phyloP scores from a whole-genome alignment of 495 filamentous ascomycete genomes.

The Penicillium paradoxum region DNA sequence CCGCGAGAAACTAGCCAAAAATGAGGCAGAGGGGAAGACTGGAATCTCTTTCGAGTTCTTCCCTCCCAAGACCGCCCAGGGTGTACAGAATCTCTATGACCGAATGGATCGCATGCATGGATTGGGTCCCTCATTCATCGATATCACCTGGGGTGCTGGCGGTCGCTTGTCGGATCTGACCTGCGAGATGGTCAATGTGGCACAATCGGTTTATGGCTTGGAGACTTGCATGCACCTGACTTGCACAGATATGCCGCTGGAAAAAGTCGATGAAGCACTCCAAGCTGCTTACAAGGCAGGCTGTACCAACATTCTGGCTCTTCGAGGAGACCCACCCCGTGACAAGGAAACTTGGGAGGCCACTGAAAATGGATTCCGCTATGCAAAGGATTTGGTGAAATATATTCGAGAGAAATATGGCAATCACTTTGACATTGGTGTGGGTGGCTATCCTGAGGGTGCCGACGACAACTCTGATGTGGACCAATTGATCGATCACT shows the following conservation, averaged over 20 bases:
- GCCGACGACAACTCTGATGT: slow-evolving; percentile 86
- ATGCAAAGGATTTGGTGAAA: slow-evolving; percentile 88
- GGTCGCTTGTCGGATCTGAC: slow-evolving; percentile 87
- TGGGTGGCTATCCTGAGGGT: slow-evolving; percentile 96
- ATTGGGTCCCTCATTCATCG: slow-evolving; percentile 90
- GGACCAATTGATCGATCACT: slow-evolving; percentile 78
- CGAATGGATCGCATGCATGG: slow-evolving; percentile 98
- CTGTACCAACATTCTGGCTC: slow-evolving; percentile 95
- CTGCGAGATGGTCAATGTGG: slow-evolving; percentile 95
- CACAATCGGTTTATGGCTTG: slow-evolving; percentile 92
- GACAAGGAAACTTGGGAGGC: slow-evolving; percentile 93
- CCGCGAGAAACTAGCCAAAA: slow-evolving; percentile 83
- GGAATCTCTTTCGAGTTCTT: slow-evolving; percentile 99
- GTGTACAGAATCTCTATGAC: slow-evolving; percentile 99
- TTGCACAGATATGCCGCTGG: slow-evolving; percentile 93
- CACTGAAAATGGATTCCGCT: slow-evolving; percentile 77
- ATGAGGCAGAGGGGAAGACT: slow-evolving; percentile 65
- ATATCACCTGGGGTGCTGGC: slow-evolving; percentile 98
- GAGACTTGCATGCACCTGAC: slow-evolving; percentile 99
- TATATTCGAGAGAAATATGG: slow-evolving; percentile 89
- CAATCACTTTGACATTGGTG: slow-evolving; percentile 95
- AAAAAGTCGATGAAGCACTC: slow-evolving; percentile 85
- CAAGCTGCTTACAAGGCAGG: slow-evolving; percentile 87
- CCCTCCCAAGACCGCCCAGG: slow-evolving; percentile 95
- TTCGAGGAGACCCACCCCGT: slow-evolving; percentile 90